phyloP scores from a whole-genome alignment of 192 early-diverging fungal species.

The Coemansia reversa region DNA sequence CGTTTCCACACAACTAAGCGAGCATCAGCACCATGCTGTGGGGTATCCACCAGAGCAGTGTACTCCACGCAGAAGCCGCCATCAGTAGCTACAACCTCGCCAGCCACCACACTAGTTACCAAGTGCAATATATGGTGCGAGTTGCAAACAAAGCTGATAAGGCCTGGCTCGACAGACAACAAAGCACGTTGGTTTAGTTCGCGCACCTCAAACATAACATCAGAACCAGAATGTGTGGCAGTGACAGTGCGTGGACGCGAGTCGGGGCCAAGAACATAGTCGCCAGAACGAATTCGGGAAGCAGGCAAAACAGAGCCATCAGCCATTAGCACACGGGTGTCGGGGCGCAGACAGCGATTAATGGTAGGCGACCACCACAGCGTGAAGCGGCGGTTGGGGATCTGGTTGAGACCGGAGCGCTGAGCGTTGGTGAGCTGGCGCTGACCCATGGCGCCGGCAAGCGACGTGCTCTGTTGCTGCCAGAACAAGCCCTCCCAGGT shows the following conservation, averaged over 20 bases:
- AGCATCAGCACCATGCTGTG: not conserved
- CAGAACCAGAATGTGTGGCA: conserved; percentile 20
- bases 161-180: not conserved
- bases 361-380: conserved; percentile 99
- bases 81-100: not conserved
- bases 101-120: conserved; percentile 3
- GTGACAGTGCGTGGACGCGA: conserved; percentile 24
- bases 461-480: conserved; percentile 76
- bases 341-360: conserved; percentile 64
- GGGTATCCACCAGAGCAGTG: not conserved
- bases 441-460: conserved; percentile 88
- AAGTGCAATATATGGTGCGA: conserved; percentile 29
- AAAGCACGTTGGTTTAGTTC: not conserved
- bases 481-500: conserved; percentile 99
- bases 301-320: conserved; percentile 22
- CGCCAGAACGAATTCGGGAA: conserved; percentile 17
- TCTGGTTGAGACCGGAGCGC: conserved; percentile 96
- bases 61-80: conserved; percentile 14
- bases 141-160: conserved; percentile 16
- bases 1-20: too few species aligned
- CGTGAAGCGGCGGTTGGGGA: conserved; percentile 99
- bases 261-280: conserved; percentile 34
- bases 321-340: conserved; percentile 63
- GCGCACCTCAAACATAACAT: conserved; percentile 25
- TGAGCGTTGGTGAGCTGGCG: conserved; percentile 99